Evolutionary conservation across 176 grass and related monocot genomes (phyloP).

Genomic region (barley (Hordeum vulgare)): DNA sequence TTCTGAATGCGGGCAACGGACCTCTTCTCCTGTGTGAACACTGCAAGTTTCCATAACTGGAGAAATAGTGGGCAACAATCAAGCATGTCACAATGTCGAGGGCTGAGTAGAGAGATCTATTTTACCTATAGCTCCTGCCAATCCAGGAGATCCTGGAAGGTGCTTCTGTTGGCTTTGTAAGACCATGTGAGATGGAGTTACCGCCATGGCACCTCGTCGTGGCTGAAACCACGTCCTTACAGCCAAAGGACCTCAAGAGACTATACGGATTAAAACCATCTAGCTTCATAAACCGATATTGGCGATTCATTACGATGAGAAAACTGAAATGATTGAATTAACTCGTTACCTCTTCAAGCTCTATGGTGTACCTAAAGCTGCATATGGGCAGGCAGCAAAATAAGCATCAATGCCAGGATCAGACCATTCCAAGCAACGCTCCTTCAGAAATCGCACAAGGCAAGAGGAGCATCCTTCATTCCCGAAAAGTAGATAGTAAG

Average conservation of each 20-base stretch:
- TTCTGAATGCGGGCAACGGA: too few relatives aligned
- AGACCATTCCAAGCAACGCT: conserved; percentile 92
- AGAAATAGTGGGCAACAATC: too few relatives aligned
- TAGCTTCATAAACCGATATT: neutral
- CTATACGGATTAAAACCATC: conserved; percentile 22
- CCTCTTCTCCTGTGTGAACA: too few relatives aligned
- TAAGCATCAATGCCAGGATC: conserved; percentile 87
- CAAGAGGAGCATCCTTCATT: conserved; percentile 77
- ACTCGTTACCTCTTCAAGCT: conserved; percentile 68
- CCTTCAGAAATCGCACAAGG: conserved; percentile 81
- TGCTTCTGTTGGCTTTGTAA: conserved; percentile 44
- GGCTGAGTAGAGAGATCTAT: too few relatives aligned
- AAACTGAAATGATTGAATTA: neutral
- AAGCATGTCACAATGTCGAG: too few relatives aligned
- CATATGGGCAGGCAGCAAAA: conserved; percentile 59
- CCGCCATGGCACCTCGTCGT: conserved; percentile 78
- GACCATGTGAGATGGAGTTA: conserved; percentile 49
- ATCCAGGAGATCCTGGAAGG: conserved; percentile 49
- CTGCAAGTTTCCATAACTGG: too few relatives aligned
- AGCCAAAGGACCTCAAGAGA: conserved; percentile 84
- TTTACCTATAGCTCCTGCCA: too few relatives aligned
- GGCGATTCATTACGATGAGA: neutral
- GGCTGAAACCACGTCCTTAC: conserved; percentile 75
- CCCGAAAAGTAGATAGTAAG: neutral
- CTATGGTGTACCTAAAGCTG: conserved; percentile 68